Conservation (phyloP, 169 alveolate species). For the Plasmodium fragile region DNA sequence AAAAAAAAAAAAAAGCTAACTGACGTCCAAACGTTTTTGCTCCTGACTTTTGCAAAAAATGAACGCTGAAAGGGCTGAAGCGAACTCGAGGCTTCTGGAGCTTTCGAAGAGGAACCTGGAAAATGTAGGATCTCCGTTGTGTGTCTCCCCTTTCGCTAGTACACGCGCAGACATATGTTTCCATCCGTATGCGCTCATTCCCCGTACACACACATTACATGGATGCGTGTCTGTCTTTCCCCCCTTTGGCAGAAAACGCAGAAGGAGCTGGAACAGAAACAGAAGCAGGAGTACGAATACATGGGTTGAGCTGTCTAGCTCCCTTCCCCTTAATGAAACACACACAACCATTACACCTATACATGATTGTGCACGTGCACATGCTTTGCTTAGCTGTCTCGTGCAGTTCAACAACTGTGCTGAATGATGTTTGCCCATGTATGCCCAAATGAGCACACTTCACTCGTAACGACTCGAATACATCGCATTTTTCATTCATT, state of each 20-base stretch:
- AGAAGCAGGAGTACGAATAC: constrained; percentile 36
- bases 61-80: constrained; percentile 68
- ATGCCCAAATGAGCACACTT: background rate
- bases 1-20: background rate
- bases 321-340: background rate
- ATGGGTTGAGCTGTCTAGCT: background rate
- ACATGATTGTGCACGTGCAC: background rate
- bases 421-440: background rate
- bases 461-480: background rate
- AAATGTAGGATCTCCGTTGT: constrained; percentile 22
- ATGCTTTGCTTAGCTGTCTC: background rate
- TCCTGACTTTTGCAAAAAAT: constrained; percentile 9
- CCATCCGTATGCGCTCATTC: background rate
- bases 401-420: background rate
- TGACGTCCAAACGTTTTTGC: background rate
- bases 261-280: constrained; percentile 48
- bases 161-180: background rate
- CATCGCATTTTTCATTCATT: background rate
- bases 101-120: constrained; percentile 62
- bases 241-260: constrained; percentile 21
- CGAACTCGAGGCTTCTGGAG: constrained; percentile 53
- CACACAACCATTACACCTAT: background rate
- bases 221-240: background rate
- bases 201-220: background rate
- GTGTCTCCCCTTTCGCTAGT: background rate